These are phyloP conservation scores for Graphilbum sp. DNA, from an alignment of 2,329 filamentous ascomycete genomes.

Conservation along the genomic window DNA sequence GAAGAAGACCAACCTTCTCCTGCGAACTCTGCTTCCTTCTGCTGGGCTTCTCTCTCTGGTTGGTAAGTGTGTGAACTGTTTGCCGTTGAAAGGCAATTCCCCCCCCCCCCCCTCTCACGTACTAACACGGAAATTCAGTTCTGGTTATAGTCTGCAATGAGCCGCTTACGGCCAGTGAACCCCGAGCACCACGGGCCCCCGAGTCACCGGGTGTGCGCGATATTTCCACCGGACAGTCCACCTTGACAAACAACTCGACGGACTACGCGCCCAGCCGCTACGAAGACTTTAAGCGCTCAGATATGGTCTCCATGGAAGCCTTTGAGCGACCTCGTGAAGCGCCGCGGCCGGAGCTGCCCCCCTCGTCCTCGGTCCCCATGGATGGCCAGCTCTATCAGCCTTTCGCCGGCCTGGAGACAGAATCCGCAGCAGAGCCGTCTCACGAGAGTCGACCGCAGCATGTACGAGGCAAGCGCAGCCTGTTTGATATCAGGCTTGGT, in stretches of 20 bases:
- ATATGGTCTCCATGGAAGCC: slow-evolving; percentile 19
- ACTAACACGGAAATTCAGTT: slow-evolving; percentile 13
- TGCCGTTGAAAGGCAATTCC: neutral
- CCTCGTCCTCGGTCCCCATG: slow-evolving; percentile 5
- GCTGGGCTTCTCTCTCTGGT: slow-evolving; percentile 31
- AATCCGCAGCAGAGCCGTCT: too few relatives aligned
- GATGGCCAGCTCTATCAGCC: slow-evolving; percentile 23
- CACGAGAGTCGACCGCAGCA: too few relatives aligned
- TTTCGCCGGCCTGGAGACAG: too few relatives aligned
- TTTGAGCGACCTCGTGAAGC: slow-evolving; percentile 19
- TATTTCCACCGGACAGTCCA: slow-evolving; percentile 19
- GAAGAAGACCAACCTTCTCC: slow-evolving; percentile 21
- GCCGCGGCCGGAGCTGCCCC: neutral
- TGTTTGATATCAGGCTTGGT: slow-evolving; percentile 13
- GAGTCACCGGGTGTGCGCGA: slow-evolving; percentile 22
- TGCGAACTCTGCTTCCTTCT: slow-evolving; percentile 33
- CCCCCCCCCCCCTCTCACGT: too few relatives aligned
- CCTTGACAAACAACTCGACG: slow-evolving; percentile 24
- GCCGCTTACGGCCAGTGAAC: slow-evolving; percentile 15
- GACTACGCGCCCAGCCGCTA: slow-evolving; percentile 29
- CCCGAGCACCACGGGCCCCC: slow-evolving; percentile 15
- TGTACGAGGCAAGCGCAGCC: slow-evolving; percentile 14
- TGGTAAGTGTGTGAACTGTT: slow-evolving; percentile 19
- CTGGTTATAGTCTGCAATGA: slow-evolving; percentile 23
- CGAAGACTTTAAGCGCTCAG: slow-evolving; percentile 30